phyloP scores from a whole-genome alignment of 306 rosid genomes.

The Citrullus mucosospermus region DNA sequence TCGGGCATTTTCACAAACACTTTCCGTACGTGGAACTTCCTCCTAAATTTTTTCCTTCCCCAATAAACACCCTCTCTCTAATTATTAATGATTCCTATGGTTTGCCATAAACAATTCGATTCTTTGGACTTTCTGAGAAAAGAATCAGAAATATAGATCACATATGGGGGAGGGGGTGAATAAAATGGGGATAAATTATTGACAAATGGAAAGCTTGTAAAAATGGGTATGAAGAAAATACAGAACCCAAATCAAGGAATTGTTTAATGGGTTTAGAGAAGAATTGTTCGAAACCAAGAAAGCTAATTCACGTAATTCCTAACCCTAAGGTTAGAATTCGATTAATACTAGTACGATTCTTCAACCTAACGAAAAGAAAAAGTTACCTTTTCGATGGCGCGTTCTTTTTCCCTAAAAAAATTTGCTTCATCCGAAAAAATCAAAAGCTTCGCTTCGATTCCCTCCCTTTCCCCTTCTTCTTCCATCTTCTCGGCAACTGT shows the following conservation, averaged over 20 bases:
- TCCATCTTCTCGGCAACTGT: neutral
- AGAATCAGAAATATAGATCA: neutral
- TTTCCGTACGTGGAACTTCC: neutral
- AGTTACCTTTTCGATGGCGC: neutral
- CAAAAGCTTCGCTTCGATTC: neutral
- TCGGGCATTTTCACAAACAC: conserved; percentile 1
- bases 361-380: neutral
- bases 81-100: neutral
- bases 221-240: neutral
- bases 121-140: neutral
- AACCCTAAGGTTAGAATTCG: neutral
- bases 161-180: neutral
- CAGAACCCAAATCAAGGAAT: neutral
- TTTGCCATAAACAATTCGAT: neutral
- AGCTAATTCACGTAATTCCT: neutral
- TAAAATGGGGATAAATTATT: neutral
- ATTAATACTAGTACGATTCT: neutral
- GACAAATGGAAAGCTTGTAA: neutral
- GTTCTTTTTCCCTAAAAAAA: neutral
- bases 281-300: neutral
- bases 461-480: neutral
- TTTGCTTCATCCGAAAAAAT: neutral
- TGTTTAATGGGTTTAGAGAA: neutral
- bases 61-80: neutral
- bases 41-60: neutral